Evolutionary conservation across 805 yeast species (phyloP).

Genomic region (Teunomyces kruisii): DNA sequence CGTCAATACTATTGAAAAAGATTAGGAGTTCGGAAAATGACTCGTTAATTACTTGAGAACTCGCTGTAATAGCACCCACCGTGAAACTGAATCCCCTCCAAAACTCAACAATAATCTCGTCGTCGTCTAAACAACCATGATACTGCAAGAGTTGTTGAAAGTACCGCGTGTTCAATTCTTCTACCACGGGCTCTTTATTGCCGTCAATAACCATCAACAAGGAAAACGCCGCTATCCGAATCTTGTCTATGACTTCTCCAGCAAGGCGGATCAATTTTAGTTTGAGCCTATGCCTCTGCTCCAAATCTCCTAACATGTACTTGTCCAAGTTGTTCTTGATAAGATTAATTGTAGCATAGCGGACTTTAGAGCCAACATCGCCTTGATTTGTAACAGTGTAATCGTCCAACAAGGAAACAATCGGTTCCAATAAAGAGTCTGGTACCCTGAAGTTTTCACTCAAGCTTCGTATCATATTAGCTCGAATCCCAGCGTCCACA

Average conservation of each 20-base stretch:
- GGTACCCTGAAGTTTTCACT: constrained; percentile 7
- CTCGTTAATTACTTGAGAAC: constrained; percentile 42
- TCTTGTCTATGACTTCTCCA: constrained; percentile 61
- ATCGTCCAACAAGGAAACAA: constrained; percentile 57
- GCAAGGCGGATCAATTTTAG: constrained; percentile 51
- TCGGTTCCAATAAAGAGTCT: constrained; percentile 4
- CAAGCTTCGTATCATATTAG: constrained; percentile 24
- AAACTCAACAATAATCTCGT: constrained; percentile 33
- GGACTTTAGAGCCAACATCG: constrained; percentile 82
- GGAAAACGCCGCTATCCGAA: constrained; percentile 44
- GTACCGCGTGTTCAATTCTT: neutral
- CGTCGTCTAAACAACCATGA: constrained; percentile 6
- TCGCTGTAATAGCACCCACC: constrained; percentile 56
- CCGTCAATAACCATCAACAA: constrained; percentile 30
- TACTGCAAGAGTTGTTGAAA: constrained; percentile 7
- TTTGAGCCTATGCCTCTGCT: constrained; percentile 16
- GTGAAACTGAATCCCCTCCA: constrained; percentile 57
- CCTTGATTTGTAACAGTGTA: constrained; percentile 81
- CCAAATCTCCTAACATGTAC: neutral
- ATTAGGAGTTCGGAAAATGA: constrained; percentile 36
- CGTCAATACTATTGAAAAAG: constrained; percentile 32
- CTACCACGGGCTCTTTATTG: neutral
- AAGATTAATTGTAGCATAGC: constrained; percentile 50
- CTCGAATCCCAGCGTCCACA: constrained; percentile 29
- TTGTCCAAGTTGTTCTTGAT: constrained; percentile 26